Base-by-base conservation (phyloP, 306 rosid genomes). In the Cicer chorassanicum region DNA sequence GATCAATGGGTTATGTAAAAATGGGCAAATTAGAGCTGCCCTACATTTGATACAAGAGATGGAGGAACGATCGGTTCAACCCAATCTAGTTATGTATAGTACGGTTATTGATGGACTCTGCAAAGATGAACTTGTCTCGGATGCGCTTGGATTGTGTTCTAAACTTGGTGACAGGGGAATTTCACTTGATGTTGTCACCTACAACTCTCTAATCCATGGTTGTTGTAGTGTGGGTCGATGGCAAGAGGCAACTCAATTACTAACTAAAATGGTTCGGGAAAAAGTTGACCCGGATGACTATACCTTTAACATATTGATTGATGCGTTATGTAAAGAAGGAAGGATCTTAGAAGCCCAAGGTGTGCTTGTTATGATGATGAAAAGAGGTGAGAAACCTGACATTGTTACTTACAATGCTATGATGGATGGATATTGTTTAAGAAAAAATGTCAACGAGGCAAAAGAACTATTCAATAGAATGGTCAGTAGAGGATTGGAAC, bases 121-220 rank as follows among this genome's bases (percentile, higher is more conserved):
- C 56, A 85, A 85, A 65, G 87, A 74, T 49, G 55, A 75, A 39
- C 75, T 77, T 56, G 51, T 75, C 6, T 11, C 24, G 0, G 86
- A 80, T 21, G 91, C 91, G 0, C 73, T 41, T 5, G 6, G 45
- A 2, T 54, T 84, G 73, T 69, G 61, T 53, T 71, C 71, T 19
- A 68, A 45, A 6, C 65, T 78, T 75, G 42, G n/a, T 15, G 48
- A 21, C 0, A 62, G 11, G 60, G 84, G 86, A 9, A 62, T 85
- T 70, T 53, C 4, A 1, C 74, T 79, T 12, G 75, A 82, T 63
- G 78, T 77, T 70, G 62, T 82, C 10, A 18, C 77, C 40, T 85
- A 76, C 76, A 85, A 68, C 67, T 79, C 86, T 69, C 63, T 85
- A n/a, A 85, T 79, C 15, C 55, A 21, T 56, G 91, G 82, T 5